Evolutionary conservation across 768 basidiomycete genomes (phyloP).

Genomic region (Dentipellis fragilis): DNA sequence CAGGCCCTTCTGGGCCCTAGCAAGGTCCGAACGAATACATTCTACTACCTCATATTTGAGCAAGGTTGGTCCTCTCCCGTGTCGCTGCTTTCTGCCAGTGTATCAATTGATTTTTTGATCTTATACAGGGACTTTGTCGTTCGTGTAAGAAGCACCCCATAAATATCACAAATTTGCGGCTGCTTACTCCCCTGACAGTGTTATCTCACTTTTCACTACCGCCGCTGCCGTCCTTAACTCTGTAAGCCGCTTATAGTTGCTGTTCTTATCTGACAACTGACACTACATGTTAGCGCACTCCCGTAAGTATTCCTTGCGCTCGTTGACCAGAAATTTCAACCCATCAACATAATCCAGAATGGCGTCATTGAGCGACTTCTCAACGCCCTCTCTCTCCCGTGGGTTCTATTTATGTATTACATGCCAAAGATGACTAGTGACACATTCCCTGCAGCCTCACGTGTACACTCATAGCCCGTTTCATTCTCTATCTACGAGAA

Average conservation of each 20-base stretch:
- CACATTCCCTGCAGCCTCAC: neutral
- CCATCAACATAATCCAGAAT: neutral
- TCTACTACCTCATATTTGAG: conserved; percentile 7
- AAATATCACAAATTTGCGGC: neutral
- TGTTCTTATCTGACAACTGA: neutral
- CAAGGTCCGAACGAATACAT: neutral
- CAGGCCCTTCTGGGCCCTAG: conserved; percentile 9
- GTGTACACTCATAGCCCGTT: conserved; percentile 5
- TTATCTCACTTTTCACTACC: neutral
- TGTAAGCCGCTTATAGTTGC: neutral
- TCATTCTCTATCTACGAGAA: conserved; percentile 10
- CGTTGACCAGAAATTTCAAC: neutral
- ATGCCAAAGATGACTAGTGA: neutral
- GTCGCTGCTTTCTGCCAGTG: conserved; percentile 4
- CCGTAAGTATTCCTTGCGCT: neutral
- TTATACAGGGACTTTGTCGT: neutral
- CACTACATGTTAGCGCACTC: neutral
- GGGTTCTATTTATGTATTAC: neutral
- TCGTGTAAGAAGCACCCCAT: neutral
- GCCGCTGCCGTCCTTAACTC: neutral
- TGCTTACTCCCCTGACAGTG: neutral
- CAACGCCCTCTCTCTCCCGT: neutral
- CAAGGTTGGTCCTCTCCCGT: conserved; percentile 6
- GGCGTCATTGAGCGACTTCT: neutral
- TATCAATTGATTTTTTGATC: neutral